Conservation (phyloP, 345 rosid species). For the Excoecaria agallocha region DNA sequence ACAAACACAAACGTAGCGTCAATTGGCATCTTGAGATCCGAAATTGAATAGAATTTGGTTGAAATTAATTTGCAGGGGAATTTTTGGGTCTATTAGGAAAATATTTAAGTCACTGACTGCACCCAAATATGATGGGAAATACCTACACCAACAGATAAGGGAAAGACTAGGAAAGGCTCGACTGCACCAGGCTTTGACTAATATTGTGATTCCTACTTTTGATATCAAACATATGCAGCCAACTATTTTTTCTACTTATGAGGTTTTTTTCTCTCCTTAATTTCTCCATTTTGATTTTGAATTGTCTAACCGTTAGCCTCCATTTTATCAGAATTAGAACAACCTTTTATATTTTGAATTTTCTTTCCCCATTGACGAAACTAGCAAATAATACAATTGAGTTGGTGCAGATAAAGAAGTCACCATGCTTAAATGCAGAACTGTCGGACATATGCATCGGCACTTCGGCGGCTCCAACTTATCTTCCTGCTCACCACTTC, state of each 20-base stretch:
- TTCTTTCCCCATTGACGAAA: too few species aligned
- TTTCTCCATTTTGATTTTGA: not conserved
- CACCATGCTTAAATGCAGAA: constrained; percentile 7
- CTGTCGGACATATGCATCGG: constrained; percentile 23
- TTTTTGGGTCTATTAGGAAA: not conserved
- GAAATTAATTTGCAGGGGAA: not conserved
- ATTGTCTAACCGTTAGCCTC: too few species aligned
- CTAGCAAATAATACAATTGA: too few species aligned
- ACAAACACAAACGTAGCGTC: not conserved
- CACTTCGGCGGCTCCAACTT: constrained; percentile 26
- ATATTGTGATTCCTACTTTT: constrained; percentile 28
- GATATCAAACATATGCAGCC: constrained; percentile 32
- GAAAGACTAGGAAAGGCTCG: constrained; percentile 14
- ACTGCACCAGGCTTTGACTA: constrained; percentile 20
- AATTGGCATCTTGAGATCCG: not conserved
- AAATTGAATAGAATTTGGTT: not conserved
- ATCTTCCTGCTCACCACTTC: constrained; percentile 23
- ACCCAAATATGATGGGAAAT: constrained; percentile 30
- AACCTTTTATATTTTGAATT: not conserved
- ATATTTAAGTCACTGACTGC: constrained; percentile 10
- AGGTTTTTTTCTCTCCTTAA: not conserved
- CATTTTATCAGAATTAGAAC: too few species aligned
- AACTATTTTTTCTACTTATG: constrained; percentile 20
- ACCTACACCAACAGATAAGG: constrained; percentile 12
- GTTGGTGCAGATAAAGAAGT: constrained; percentile 3